Conservation (phyloP, 768 basidiomycete genomes). For the Suillus discolor region DNA sequence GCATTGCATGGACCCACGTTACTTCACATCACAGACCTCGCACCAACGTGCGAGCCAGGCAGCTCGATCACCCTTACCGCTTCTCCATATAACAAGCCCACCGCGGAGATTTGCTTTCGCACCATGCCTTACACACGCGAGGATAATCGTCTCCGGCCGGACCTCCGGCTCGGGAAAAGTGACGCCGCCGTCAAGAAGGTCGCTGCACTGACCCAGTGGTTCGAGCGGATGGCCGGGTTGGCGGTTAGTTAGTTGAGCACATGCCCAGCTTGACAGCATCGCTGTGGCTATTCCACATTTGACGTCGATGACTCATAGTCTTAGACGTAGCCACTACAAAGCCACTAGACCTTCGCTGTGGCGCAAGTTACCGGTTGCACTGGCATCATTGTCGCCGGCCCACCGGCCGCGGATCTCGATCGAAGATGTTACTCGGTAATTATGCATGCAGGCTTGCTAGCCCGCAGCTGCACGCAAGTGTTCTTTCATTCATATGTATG, state of each 20-base stretch:
- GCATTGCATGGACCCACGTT: not conserved
- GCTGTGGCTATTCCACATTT: not conserved
- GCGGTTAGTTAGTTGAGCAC: not conserved
- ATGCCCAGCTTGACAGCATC: not conserved
- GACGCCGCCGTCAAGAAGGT: conserved; percentile 73
- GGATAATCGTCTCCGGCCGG: conserved; percentile 67
- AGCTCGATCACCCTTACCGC: conserved; percentile 59
- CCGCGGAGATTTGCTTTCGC: conserved; percentile 73
- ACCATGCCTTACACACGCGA: conserved; percentile 67
- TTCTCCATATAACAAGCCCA: conserved; percentile 66
- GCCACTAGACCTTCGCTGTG: not conserved
- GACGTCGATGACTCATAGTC: not conserved
- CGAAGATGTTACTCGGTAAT: not conserved
- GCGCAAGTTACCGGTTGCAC: not conserved
- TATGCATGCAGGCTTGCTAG: conserved; percentile 1
- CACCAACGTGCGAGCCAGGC: conserved; percentile 45
- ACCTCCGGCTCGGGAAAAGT: conserved; percentile 68
- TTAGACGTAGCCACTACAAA: not conserved
- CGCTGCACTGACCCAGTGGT: conserved; percentile 66
- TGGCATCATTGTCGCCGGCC: not conserved
- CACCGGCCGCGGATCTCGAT: not conserved
- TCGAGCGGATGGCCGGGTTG: conserved; percentile 68
- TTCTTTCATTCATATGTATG: not conserved
- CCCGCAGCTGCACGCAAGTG: conserved; percentile 2
- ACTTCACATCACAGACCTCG: conserved; percentile 48